Evolutionary conservation across 2,329 filamentous ascomycete genomes (phyloP).

Genomic region (Daldinia sp.): DNA sequence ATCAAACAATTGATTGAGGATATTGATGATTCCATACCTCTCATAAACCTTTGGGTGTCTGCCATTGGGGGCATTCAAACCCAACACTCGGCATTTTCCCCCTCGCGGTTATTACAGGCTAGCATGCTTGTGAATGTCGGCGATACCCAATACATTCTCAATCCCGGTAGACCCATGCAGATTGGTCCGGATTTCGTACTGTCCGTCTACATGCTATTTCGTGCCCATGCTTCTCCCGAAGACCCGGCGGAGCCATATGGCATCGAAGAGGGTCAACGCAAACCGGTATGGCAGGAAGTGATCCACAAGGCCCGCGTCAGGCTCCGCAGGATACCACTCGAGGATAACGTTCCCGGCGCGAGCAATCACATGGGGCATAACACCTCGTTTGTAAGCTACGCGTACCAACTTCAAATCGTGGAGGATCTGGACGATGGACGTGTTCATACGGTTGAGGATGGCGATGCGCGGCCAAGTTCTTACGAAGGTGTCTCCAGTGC

Average conservation of each 20-base stretch:
- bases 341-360: conserved; percentile 17
- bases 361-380: conserved; percentile 19
- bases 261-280: conserved; percentile 67
- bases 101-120: conserved; percentile 89
- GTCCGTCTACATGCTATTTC: conserved; percentile 95
- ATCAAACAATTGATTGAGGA: conserved; percentile 80
- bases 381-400: conserved; percentile 64
- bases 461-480: conserved; percentile 43
- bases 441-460: conserved; percentile 59
- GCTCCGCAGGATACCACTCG: conserved; percentile 74
- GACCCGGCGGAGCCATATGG: conserved; percentile 61
- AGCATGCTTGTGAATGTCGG: conserved; percentile 90
- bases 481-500: conserved; percentile 59
- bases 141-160: conserved; percentile 82
- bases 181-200: conserved; percentile 88
- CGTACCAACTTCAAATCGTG: conserved; percentile 83
- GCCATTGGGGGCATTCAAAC: conserved; percentile 90
- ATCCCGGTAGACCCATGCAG: conserved; percentile 74
- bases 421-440: conserved; percentile 79
- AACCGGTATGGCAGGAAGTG: conserved; percentile 92
- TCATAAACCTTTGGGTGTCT: conserved; percentile 93
- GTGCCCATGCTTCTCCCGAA: conserved; percentile 73
- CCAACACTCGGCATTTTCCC: conserved; percentile 85
- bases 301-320: conserved; percentile 92
- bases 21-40: conserved; percentile 91